Evolutionary conservation across 176 grass and related monocot genomes (phyloP).

Genomic region (Paspalum vaginatum): DNA sequence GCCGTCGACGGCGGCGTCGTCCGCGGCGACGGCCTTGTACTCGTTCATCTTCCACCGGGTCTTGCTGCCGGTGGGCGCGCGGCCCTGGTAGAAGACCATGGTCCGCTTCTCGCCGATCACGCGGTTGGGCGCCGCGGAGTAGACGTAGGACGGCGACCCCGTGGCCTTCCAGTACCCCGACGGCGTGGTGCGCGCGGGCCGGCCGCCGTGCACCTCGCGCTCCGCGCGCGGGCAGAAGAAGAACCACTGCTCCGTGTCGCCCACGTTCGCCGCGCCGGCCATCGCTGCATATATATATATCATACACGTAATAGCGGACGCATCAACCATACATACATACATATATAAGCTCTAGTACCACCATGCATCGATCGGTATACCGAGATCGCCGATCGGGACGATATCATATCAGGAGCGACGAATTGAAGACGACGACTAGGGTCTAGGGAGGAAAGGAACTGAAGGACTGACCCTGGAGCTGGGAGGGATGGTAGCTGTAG

Average conservation of each 20-base stretch:
- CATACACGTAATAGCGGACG: no score
- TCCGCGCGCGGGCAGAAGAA: slow-evolving; percentile 74
- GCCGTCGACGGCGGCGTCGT: background rate
- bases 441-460: no score
- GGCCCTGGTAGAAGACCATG: slow-evolving; percentile 86
- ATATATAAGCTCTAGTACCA: no score
- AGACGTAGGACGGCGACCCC: slow-evolving; percentile 54
- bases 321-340: no score
- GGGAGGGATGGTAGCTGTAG: slow-evolving; percentile 59
- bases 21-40: slow-evolving; percentile 52
- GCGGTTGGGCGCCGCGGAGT: slow-evolving; percentile 40
- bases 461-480: slow-evolving; percentile 58
- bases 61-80: slow-evolving; percentile 52
- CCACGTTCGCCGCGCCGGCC: slow-evolving; percentile 49
- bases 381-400: background rate
- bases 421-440: background rate
- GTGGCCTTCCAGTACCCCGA: slow-evolving; percentile 82
- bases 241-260: slow-evolving; percentile 70
- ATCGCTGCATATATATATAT: slow-evolving; percentile 37
- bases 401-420: no score
- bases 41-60: slow-evolving; percentile 93
- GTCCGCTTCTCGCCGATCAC: slow-evolving; percentile 68
- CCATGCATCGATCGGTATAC: no score
- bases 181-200: slow-evolving; percentile 61
- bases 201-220: slow-evolving; percentile 50